Conservation (phyloP, 495 filamentous ascomycete genomes). For the Saxophila tyrrhenica region DNA sequence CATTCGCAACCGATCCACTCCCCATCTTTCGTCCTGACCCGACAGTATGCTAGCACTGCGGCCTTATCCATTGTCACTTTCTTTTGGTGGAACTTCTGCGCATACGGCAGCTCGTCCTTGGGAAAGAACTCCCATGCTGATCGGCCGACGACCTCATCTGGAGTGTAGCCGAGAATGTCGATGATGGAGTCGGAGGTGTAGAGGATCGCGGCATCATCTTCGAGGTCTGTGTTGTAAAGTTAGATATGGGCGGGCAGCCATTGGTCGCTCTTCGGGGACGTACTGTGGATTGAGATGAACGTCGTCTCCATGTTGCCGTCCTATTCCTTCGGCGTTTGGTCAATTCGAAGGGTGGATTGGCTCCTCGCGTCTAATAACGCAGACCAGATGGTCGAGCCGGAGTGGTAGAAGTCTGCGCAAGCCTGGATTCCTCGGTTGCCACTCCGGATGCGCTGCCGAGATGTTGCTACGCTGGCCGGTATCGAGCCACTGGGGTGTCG, state of each 20-base stretch:
- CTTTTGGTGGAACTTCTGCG: slow-evolving; percentile 57
- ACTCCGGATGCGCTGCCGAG: too few species aligned
- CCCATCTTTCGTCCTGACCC: slow-evolving; percentile 55
- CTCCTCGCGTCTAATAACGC: neutral
- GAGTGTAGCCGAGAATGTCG: slow-evolving; percentile 71
- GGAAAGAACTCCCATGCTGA: slow-evolving; percentile 85
- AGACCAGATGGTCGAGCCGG: too few species aligned
- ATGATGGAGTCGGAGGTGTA: slow-evolving; percentile 75
- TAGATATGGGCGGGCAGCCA: neutral
- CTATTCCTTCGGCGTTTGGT: slow-evolving; percentile 2
- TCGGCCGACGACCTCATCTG: slow-evolving; percentile 61
- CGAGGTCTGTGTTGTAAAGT: slow-evolving; percentile 43
- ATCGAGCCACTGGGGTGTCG: too few species aligned
- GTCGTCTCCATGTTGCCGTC: slow-evolving; percentile 67
- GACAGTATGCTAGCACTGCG: slow-evolving; percentile 70
- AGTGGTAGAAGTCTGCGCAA: too few species aligned
- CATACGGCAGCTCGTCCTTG: slow-evolving; percentile 67
- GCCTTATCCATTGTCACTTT: slow-evolving; percentile 74
- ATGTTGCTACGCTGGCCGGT: too few species aligned
- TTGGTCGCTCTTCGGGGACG: slow-evolving; percentile 17
- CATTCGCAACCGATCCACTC: slow-evolving; percentile 77
- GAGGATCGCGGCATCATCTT: slow-evolving; percentile 65
- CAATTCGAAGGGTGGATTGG: neutral
- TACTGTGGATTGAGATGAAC: slow-evolving; percentile 88
- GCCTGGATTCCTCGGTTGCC: too few species aligned